Evolutionary conservation across 2,329 filamentous ascomycete species (phyloP), one percentile per base, ranked within the genome.

Genomic region (Pestalotiopsis sp.): DNA sequence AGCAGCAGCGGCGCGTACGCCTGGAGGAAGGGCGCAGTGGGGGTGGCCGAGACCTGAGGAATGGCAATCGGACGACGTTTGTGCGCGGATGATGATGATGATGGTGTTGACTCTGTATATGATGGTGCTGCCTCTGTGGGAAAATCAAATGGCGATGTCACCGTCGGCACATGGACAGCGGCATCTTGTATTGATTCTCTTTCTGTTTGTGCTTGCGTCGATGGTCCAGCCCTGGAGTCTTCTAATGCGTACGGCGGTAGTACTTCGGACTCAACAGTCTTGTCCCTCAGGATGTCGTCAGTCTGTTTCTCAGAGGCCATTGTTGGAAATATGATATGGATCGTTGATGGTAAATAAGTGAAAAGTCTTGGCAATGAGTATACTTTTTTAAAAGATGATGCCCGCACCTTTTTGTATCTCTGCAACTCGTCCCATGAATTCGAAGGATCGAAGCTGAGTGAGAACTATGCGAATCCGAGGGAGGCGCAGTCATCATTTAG

Each of bases 1-100:
- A 84, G 78, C 0, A 86, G 79, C 3, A 75, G 65, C 0, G 79
- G 78, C 0, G 82, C 67, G 68, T 82, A 85, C 0, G 81, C 81
- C 0, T 72, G 39, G 1, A 84, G 74, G 68, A 85, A 82, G 0
- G 82, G 79, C 0, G 83, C 75, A 1, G 79, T 76, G 4, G 77
- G 70, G 4, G 76, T 75, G 0, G 83, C 74, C 1, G 67, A 71
- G 27, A 76, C 69, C 68, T 85, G 83, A 0, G 82, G 83, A 31
- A 84, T 81, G n/a, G 79, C 81, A 58, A 84, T 79, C 12, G 78
- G 80, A 7, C 73, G 75, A 25, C 74, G 69, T 39, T 65, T 59
- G 2, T 62, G 64, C 45, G 61, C 49, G 23, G 66, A 14, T 41
- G 67, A 36, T 36, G 31, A 36, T 36, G 31, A 2, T 36, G 7